Base-by-base conservation (phyloP, 2,329 filamentous ascomycete genomes). In the Xylariales sp. region DNA sequence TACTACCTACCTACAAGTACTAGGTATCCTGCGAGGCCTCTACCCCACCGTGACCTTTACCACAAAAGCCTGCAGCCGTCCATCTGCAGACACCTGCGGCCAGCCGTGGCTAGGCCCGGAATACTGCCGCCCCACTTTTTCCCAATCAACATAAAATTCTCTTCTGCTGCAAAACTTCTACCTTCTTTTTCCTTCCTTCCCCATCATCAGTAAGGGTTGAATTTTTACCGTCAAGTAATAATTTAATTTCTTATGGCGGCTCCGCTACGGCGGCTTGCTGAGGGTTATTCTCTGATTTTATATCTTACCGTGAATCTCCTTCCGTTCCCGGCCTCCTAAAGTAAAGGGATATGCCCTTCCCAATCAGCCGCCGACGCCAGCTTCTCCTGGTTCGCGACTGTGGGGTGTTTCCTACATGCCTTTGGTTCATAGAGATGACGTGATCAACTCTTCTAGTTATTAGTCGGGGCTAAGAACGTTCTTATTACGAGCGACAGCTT, bases 321-420 rank as follows among this genome's bases (percentile, higher is more conserved):
- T 61, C 58, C 58, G 58, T 61, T 61, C 58, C 58, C 58, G 57
- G 58, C 57, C 58, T 59, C 58, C 55, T 59, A 58, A 47, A 50
- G 40, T 46, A 50, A 55, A 36, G 38, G 54, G 48, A 57, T 51
- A 48, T 47, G 48, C 48, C 40, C 51, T 61, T 60, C 55, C 58
- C 38, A 54, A 57, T 52, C 58, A 61, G 58, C 53, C 58, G 57
- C 56, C 52, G 56, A 59, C 56, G 52, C 55, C 58, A 58, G 51
- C 51, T 59, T 51, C 43, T 52, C 56, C 48, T 52, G 58, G 58
- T 61, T 60, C 54, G 57, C 36, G 58, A 58, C 58, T 61, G 58
- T 61, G 58, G 58, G 55, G 51, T 59, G 56, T 53, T 51, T 55
- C 36, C 53, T 50, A 61, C 58, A 61, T 59, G 49, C 46, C 20